phyloP scores from a whole-genome alignment of 2,329 filamentous ascomycete genomes.

The Diplodia scrobiculata region DNA sequence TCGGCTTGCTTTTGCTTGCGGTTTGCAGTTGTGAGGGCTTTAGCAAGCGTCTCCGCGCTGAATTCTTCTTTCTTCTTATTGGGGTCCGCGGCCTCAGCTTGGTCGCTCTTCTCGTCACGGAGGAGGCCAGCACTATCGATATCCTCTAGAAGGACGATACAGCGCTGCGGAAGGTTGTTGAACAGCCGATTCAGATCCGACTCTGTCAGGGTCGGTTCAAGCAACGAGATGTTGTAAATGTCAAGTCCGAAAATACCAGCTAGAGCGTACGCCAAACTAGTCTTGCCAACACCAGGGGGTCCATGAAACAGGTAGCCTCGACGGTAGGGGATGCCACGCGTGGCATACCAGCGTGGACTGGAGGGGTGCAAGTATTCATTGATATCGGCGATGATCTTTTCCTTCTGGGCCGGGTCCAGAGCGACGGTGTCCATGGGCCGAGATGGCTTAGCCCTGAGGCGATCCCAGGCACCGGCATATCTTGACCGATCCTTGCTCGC shows the following conservation, averaged over 20 bases:
- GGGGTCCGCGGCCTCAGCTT: slow-evolving; percentile 32
- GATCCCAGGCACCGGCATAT: slow-evolving; percentile 46
- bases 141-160: slow-evolving; percentile 52
- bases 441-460: slow-evolving; percentile 59
- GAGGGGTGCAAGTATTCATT: slow-evolving; percentile 75
- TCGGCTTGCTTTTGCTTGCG: slow-evolving; percentile 30
- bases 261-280: slow-evolving; percentile 44
- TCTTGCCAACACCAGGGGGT: slow-evolving; percentile 76
- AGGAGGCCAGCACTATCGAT: slow-evolving; percentile 53
- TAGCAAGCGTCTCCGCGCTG: slow-evolving; percentile 31
- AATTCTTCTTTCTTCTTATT: slow-evolving; percentile 30
- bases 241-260: slow-evolving; percentile 53
- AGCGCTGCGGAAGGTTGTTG: slow-evolving; percentile 48
- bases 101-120: slow-evolving; percentile 40
- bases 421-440: slow-evolving; percentile 75
- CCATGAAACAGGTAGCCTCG: slow-evolving; percentile 79
- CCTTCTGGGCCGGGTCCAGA: slow-evolving; percentile 67
- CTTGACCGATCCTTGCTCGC: slow-evolving; percentile 45
- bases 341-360: slow-evolving; percentile 77
- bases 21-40: slow-evolving; percentile 30
- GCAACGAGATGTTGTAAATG: slow-evolving; percentile 51
- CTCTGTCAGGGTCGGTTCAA: slow-evolving; percentile 74
- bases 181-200: slow-evolving; percentile 57
- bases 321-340: slow-evolving; percentile 81
- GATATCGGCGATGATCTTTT: slow-evolving; percentile 68